These are phyloP conservation scores for Flaveria brownii DNA, from an alignment of 129 eudicot genomes.

Conservation along the genomic window DNA sequence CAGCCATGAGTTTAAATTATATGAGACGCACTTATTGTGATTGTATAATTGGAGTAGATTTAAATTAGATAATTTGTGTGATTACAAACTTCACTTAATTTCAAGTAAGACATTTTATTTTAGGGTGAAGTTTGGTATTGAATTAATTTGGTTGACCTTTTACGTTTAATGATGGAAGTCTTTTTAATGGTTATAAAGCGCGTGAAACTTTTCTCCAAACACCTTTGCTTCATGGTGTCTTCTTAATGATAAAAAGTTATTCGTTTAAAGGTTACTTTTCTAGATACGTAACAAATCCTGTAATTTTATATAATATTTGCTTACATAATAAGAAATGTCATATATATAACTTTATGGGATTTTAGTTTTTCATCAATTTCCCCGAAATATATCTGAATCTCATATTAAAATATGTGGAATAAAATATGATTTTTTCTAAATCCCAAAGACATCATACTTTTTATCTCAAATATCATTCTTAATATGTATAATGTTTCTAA, in stretches of 20 bases:
- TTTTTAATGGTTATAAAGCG: slow-evolving; percentile 33
- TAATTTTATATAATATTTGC: background rate
- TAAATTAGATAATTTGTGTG: no score
- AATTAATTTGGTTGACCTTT: slow-evolving; percentile 20
- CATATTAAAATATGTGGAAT: background rate
- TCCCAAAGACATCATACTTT: background rate
- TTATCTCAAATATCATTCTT: background rate
- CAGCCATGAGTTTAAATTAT: no score
- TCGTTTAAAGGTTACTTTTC: background rate
- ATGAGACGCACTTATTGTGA: no score
- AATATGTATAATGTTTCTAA: no score
- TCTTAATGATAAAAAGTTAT: slow-evolving; percentile 23
- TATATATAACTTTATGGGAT: background rate
- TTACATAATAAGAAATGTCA: slow-evolving; percentile 7
- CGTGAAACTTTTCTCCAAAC: slow-evolving; percentile 23
- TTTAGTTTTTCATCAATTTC: background rate
- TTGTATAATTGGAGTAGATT: no score
- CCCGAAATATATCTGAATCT: background rate
- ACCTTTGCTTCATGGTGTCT: slow-evolving; percentile 29
- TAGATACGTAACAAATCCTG: slow-evolving; percentile 3
- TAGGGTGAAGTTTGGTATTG: background rate
- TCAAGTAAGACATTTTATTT: background rate
- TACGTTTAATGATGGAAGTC: slow-evolving; percentile 30
- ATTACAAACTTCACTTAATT: no score
- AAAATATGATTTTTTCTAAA: background rate